A percentile compares a stretch with the other conserved stretches of the same genome.
These are phyloP conservation scores for Neofusicoccum kwambonambiense DNA, from an alignment of 2,329 filamentous ascomycete species.

Conservation along the genomic window DNA sequence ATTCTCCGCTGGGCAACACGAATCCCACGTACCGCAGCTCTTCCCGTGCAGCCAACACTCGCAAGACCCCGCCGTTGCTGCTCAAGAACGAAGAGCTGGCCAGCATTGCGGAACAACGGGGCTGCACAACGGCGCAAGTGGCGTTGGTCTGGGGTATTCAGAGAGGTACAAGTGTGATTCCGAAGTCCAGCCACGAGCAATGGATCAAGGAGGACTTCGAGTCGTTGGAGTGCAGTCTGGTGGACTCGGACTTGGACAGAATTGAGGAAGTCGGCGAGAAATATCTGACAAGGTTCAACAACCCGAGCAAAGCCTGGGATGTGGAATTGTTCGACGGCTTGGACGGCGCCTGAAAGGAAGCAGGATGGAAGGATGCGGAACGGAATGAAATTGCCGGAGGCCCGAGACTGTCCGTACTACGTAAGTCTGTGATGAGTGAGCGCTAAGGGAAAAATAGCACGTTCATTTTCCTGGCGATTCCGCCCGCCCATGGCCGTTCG, in stretches of 20 bases:
- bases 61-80: slow-evolving; percentile 30
- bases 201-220: slow-evolving; percentile 48
- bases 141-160: slow-evolving; percentile 51
- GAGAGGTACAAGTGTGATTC: slow-evolving; percentile 44
- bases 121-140: slow-evolving; percentile 45
- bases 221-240: slow-evolving; percentile 34
- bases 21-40: slow-evolving; percentile 46
- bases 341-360: slow-evolving; percentile 27
- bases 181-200: slow-evolving; percentile 47
- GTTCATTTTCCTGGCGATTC: neutral
- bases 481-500: neutral
- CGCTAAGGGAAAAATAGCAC: slow-evolving; percentile 1
- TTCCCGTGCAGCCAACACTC: slow-evolving; percentile 19
- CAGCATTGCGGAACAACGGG: slow-evolving; percentile 41
- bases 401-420: neutral
- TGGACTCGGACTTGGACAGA: slow-evolving; percentile 37
- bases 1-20: slow-evolving; percentile 47
- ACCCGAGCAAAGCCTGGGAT: slow-evolving; percentile 41
- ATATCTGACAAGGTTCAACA: slow-evolving; percentile 38
- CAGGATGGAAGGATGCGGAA: neutral
- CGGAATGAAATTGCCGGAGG: neutral
- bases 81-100: slow-evolving; percentile 44
- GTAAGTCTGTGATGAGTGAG: neutral
- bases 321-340: slow-evolving; percentile 44
- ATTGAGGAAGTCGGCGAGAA: slow-evolving; percentile 34